phyloP scores from a whole-genome alignment of 2,329 filamentous ascomycete genomes.

The Cytospora mali region DNA sequence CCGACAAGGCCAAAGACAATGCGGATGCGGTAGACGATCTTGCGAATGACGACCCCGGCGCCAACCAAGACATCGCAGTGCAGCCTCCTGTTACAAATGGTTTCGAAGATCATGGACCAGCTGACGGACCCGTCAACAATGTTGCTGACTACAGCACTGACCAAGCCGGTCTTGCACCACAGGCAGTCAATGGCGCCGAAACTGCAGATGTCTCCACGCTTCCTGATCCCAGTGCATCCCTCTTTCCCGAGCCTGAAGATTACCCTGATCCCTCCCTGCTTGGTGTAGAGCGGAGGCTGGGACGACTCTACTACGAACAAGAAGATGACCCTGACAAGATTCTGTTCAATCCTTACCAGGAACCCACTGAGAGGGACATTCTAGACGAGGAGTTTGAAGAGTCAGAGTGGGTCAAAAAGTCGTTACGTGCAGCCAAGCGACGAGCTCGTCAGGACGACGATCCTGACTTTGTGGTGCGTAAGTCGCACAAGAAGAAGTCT shows the following conservation, averaged over 20 bases:
- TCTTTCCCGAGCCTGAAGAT: slow-evolving; percentile 31
- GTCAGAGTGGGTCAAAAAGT: slow-evolving; percentile 59
- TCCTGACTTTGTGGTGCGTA: slow-evolving; percentile 54
- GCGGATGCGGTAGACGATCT: slow-evolving; percentile 31
- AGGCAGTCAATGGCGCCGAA: slow-evolving; percentile 32
- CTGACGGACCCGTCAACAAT: slow-evolving; percentile 33
- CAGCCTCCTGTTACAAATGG: slow-evolving; percentile 33
- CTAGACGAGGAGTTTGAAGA: slow-evolving; percentile 47
- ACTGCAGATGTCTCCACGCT: slow-evolving; percentile 33
- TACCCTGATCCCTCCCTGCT: slow-evolving; percentile 55
- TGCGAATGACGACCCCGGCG: slow-evolving; percentile 32
- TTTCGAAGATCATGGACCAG: slow-evolving; percentile 41
- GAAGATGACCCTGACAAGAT: slow-evolving; percentile 60
- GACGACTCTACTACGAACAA: slow-evolving; percentile 64
- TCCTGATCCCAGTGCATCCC: slow-evolving; percentile 13
- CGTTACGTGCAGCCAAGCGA: slow-evolving; percentile 55
- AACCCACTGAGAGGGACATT: slow-evolving; percentile 48
- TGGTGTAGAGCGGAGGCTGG: slow-evolving; percentile 53
- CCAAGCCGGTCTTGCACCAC: slow-evolving; percentile 23
- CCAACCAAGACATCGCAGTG: slow-evolving; percentile 37
- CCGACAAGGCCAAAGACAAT: slow-evolving; percentile 56
- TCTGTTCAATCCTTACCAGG: slow-evolving; percentile 61
- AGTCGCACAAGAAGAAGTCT: slow-evolving; percentile 47
- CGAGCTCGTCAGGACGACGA: slow-evolving; percentile 56
- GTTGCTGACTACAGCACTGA: neutral